These are phyloP conservation scores for Chlorophyllum brunneum DNA, from an alignment of 768 basidiomycete species.

Conservation along the genomic window DNA sequence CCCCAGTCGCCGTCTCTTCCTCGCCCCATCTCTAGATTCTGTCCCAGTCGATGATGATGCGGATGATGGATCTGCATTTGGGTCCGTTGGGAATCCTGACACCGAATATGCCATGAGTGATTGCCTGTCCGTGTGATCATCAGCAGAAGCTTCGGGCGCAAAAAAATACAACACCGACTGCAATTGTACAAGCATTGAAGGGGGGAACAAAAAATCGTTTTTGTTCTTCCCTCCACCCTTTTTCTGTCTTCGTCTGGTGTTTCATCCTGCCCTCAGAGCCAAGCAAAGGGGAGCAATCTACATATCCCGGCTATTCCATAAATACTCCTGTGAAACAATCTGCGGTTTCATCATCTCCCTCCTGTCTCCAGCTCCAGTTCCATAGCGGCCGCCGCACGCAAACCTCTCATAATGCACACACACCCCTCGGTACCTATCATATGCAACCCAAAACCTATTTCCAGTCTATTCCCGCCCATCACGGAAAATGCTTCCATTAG, in stretches of 20 bases:
- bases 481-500: no score
- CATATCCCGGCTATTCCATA: neutral
- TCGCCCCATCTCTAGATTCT: neutral
- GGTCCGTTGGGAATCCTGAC: slow-evolving; percentile 4
- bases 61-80: slow-evolving; percentile 1
- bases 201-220: neutral
- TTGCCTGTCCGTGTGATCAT: neutral
- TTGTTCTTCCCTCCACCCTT: neutral
- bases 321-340: slow-evolving; percentile 4
- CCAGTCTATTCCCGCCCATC: no score
- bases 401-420: no score
- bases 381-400: no score
- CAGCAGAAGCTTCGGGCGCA: neutral
- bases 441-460: no score
- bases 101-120: slow-evolving; percentile 4
- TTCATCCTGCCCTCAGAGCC: neutral
- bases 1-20: no score
- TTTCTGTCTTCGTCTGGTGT: neutral
- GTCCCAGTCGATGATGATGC: neutral
- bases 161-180: neutral
- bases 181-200: neutral
- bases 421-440: no score
- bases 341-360: no score
- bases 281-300: neutral
- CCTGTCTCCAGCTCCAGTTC: no score